Conservation (phyloP, 2,329 filamentous ascomycete genomes). For the Pseudogymnoascus sp. region DNA sequence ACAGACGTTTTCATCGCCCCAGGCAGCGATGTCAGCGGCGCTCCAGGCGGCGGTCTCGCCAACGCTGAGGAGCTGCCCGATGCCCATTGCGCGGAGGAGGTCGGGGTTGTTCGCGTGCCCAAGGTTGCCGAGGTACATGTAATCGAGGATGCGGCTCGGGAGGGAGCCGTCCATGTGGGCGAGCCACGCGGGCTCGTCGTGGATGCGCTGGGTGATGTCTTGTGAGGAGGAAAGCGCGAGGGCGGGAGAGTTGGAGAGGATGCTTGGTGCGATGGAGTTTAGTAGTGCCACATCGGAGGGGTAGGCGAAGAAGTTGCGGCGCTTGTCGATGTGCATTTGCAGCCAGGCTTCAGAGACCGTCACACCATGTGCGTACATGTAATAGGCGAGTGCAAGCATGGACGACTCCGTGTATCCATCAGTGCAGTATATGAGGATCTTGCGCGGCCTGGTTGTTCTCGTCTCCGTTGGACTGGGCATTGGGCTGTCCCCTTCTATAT, state of each 20-base stretch:
- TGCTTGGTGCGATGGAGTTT: constrained; percentile 65
- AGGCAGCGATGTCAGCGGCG: constrained; percentile 60
- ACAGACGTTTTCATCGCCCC: constrained; percentile 73
- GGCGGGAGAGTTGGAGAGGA: constrained; percentile 64
- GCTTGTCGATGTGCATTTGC: constrained; percentile 68
- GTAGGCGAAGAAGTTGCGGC: constrained; percentile 94
- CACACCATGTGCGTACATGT: constrained; percentile 80
- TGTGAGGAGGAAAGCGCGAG: constrained; percentile 41
- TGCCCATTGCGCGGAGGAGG: constrained; percentile 70
- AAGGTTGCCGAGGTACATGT: constrained; percentile 94
- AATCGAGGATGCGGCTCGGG: constrained; percentile 80
- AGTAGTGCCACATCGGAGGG: constrained; percentile 80
- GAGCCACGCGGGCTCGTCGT: constrained; percentile 70
- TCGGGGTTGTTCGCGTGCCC: constrained; percentile 91
- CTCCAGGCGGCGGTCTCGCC: constrained; percentile 83
- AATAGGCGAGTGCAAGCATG: constrained; percentile 82
- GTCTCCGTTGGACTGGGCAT: constrained; percentile 35
- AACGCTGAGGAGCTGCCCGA: constrained; percentile 82
- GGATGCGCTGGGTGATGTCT: constrained; percentile 46
- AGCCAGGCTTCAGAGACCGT: constrained; percentile 84
- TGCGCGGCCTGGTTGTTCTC: constrained; percentile 36
- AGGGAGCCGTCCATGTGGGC: constrained; percentile 79
- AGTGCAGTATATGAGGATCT: constrained; percentile 83
- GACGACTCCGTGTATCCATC: constrained; percentile 96
- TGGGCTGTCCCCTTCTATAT: constrained; percentile 48